Conservation (phyloP, 2,329 filamentous ascomycete genomes). For the Epicoccum nigrum region DNA sequence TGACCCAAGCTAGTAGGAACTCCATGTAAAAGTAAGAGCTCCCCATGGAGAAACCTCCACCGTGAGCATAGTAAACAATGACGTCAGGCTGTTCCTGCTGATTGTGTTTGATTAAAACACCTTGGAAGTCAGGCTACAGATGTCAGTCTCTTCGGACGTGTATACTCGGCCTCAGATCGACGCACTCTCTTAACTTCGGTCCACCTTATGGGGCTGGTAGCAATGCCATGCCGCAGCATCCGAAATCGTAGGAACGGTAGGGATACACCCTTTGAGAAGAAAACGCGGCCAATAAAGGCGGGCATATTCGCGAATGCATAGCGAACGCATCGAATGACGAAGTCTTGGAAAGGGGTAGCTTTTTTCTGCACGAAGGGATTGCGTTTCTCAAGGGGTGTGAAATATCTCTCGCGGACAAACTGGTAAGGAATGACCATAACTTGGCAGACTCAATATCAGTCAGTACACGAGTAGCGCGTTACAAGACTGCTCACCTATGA, state of each 20-base stretch:
- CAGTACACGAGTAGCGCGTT: slow-evolving; percentile 20
- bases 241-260: slow-evolving; percentile 77
- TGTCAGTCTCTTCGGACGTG: neutral
- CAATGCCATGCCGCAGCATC: slow-evolving; percentile 73
- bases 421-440: slow-evolving; percentile 64
- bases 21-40: slow-evolving; percentile 82
- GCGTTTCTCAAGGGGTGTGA: slow-evolving; percentile 54
- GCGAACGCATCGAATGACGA: slow-evolving; percentile 77
- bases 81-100: slow-evolving; percentile 69
- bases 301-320: slow-evolving; percentile 78
- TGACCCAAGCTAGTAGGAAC: slow-evolving; percentile 75
- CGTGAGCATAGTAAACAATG: slow-evolving; percentile 82
- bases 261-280: slow-evolving; percentile 76
- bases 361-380: slow-evolving; percentile 69
- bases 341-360: slow-evolving; percentile 76
- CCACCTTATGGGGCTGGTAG: slow-evolving; percentile 69
- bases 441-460: slow-evolving; percentile 49
- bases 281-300: slow-evolving; percentile 71
- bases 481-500: slow-evolving; percentile 62
- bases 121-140: slow-evolving; percentile 58
- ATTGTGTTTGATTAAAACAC: slow-evolving; percentile 73
- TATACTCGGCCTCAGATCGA: slow-evolving; percentile 2
- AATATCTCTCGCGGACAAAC: slow-evolving; percentile 65
- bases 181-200: slow-evolving; percentile 62
- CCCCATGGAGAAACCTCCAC: slow-evolving; percentile 84